Evolutionary conservation across 805 yeast species (phyloP), one percentile per base, ranked within the genome.

Genomic region (Phaffomyces opuntiae): DNA sequence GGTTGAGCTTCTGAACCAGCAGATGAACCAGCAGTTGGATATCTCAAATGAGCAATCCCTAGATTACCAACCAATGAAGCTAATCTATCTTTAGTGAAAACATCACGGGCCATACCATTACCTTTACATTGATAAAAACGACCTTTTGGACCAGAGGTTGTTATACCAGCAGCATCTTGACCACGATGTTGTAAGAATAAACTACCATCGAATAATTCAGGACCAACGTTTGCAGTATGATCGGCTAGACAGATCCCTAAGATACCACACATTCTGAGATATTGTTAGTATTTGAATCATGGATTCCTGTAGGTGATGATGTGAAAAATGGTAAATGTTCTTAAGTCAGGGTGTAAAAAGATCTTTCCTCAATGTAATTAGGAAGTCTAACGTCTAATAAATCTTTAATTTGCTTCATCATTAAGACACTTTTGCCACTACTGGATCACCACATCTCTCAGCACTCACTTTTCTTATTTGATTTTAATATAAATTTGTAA

Each of bases 131-230:
- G 98, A 69, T 87, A 90, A 48, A 93, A 77, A 49, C 99, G 77
- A 53, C 98, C 99, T 50, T 91, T 81, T 39, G 84, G 73, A 45
- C 96, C 98, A 64, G 96, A 88, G 8, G 99, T 93, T 24, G 88
- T 93, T 45, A 93, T 91, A 52, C 99, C 99, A n/a, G 97, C 96
- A 11, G 99, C 99, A 65, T 93, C 99, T 70, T 93, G 99, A 39
- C 99, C 99, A 62, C 99, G 78, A 63, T 93, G 99, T 64, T 93
- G 99, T 50, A 93, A 72, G 64, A 84, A 91, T 69, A 89, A 79
- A 51, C 91, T 83, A 7, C 96, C 96, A 63, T 93, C 99, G 46
- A 88, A 81, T 39, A 93, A 73, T 60, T 90, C 98, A 6, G 96
- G 81, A 12, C 96, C 95, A 41, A 86, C 96, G 47, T 77, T 75